Evolutionary conservation across 768 basidiomycete species (phyloP).

Genomic region (Lentinula sp.): DNA sequence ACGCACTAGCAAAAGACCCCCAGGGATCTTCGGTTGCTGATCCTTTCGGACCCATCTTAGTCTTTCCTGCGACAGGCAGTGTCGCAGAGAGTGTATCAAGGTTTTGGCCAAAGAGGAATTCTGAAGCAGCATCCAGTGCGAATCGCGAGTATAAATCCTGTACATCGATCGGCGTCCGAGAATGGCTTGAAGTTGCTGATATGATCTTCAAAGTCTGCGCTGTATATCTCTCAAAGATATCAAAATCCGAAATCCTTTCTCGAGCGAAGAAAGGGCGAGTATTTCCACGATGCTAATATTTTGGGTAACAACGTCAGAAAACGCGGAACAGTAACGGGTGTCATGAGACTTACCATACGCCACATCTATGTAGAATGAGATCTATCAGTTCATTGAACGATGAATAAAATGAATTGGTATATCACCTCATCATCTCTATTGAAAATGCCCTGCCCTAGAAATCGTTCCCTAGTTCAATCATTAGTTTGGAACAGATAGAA

Average conservation of each 20-base stretch:
- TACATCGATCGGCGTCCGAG: slow-evolving; percentile 43
- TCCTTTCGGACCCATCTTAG: slow-evolving; percentile 49
- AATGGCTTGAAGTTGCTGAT: slow-evolving; percentile 26
- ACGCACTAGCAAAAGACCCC: slow-evolving; percentile 57
- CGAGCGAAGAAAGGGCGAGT: slow-evolving; percentile 71
- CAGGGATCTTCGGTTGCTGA: slow-evolving; percentile 54
- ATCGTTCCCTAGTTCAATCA: slow-evolving; percentile 35
- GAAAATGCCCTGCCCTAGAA: slow-evolving; percentile 74
- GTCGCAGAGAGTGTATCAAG: slow-evolving; percentile 52
- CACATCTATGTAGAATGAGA: slow-evolving; percentile 34
- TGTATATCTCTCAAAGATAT: slow-evolving; percentile 56
- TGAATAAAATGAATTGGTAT: neutral
- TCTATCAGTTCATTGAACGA: neutral
- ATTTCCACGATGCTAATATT: slow-evolving; percentile 51
- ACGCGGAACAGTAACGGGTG: neutral
- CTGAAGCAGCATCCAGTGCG: slow-evolving; percentile 65
- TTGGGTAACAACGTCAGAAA: slow-evolving; percentile 3
- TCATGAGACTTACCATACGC: slow-evolving; percentile 47
- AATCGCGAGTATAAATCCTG: slow-evolving; percentile 68
- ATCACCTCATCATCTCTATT: slow-evolving; percentile 66
- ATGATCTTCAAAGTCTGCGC: slow-evolving; percentile 42
- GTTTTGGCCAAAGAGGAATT: slow-evolving; percentile 67
- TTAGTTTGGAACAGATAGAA: neutral
- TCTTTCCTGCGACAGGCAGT: slow-evolving; percentile 43
- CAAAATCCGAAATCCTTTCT: slow-evolving; percentile 67